Evolutionary conservation across 2,329 filamentous ascomycete genomes (phyloP), one percentile per base, ranked within the genome.

Genomic region (Ceratocystis ficicola): DNA sequence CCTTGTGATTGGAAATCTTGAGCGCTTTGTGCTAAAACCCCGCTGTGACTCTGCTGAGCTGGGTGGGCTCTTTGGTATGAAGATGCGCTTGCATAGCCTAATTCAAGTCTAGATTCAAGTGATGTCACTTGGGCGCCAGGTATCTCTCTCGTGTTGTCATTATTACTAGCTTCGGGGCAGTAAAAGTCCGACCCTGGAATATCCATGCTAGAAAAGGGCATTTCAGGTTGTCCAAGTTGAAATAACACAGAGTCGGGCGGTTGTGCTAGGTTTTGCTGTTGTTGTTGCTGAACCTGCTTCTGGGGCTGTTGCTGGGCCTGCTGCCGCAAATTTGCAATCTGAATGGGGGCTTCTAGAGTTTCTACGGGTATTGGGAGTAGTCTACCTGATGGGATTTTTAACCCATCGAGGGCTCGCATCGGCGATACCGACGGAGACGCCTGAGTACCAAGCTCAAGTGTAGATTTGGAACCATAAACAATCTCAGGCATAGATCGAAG

Each of bases 11-110:
- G 55, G 17, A 32, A 59, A 30, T 32, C 30, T 36, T 36, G 28
- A 8, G 30, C 20, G 30, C 7, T 2, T 59, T 28, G 22, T n/a
- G 17, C n/a, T 12, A 7, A 59, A 20, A 59, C 20, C 3, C 1
- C 28, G 28, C n/a, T n/a, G 1, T n/a, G 7, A 36, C 6, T 32
- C 28, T 59, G 55, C 12, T 59, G 55, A 36, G 28, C 36, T 17
- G 12, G 30, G 10, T 15, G 30, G 12, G 17, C 28, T n/a, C 32
- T 8, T n/a, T 36, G 59, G 4, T 28, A 44, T 32, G 62, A n/a
- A 20, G 48, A 15, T n/a, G 5, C 20, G 10, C 63, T 61, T 30
- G 12, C 65, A 57, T 66, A 66, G 5, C 17, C 44, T 22, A 44
- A 20, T 15, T 36, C 5, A 15, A 59, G 28, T 22, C 30, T 28